Conservation (phyloP, 805 yeast species). For the Candida hispaniensis region DNA sequence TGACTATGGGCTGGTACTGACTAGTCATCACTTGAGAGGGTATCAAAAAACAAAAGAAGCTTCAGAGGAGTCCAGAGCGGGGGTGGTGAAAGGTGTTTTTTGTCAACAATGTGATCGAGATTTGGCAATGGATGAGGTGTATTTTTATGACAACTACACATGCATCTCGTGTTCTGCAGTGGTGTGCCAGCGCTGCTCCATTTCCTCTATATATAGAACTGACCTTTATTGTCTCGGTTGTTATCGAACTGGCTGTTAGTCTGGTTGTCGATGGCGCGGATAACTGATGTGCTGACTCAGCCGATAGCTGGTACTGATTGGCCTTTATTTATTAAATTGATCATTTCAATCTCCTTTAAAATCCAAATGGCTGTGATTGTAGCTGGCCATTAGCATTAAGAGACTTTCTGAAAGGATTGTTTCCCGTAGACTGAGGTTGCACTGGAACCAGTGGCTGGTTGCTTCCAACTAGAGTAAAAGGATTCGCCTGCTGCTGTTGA, state of each 20-base stretch:
- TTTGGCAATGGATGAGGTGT: conserved; percentile 8
- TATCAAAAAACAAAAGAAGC: too few species aligned
- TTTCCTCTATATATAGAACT: conserved; percentile 4
- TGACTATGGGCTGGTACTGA: conserved; percentile 4
- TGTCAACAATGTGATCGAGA: conserved; percentile 12
- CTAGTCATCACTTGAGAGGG: conserved; percentile 4
- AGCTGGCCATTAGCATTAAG: too few species aligned
- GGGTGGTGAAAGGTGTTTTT: not conserved
- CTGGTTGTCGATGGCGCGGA: too few species aligned
- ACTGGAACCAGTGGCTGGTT: conserved; percentile 1
- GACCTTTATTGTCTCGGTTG: conserved; percentile 12
- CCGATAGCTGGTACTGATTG: too few species aligned
- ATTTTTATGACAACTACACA: conserved; percentile 13
- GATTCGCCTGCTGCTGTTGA: too few species aligned
- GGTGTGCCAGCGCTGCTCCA: conserved; percentile 12
- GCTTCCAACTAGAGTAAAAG: too few species aligned
- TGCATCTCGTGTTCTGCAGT: conserved; percentile 10
- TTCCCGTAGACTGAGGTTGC: conserved; percentile 16
- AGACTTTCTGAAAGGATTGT: conserved; percentile 21
- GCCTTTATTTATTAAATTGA: too few species aligned
- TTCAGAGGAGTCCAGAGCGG: conserved; percentile 1
- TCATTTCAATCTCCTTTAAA: too few species aligned
- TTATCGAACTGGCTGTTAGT: conserved; percentile 2
- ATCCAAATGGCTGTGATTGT: too few species aligned
- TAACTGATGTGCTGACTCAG: too few species aligned